phyloP scores from a whole-genome alignment of 2,329 filamentous ascomycete genomes.

The Beauveria brongniartii region DNA sequence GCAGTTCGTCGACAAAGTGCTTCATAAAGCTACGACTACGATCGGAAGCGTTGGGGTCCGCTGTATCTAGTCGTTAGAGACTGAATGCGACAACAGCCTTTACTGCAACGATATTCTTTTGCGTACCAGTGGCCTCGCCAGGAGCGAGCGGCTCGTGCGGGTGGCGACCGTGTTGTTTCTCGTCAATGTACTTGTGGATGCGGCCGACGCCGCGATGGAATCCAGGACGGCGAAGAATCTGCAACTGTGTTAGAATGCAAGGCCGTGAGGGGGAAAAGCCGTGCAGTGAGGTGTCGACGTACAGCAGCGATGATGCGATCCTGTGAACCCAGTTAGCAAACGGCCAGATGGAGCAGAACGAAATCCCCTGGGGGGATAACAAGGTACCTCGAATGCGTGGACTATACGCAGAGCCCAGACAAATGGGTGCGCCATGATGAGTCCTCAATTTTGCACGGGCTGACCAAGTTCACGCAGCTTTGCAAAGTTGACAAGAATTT shows the following conservation, averaged over 20 bases:
- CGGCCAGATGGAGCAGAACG: neutral
- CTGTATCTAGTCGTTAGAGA: constrained; percentile 12
- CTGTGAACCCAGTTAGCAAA: constrained; percentile 14
- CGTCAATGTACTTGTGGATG: constrained; percentile 43
- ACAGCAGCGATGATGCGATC: constrained; percentile 27
- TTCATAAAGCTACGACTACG: constrained; percentile 29
- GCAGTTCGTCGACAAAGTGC: constrained; percentile 43
- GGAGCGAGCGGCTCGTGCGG: constrained; percentile 42
- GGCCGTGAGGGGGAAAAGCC: neutral
- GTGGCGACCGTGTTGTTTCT: constrained; percentile 39
- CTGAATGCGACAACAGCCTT: neutral
- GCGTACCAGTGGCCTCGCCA: constrained; percentile 43
- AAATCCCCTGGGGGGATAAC: too few species aligned
- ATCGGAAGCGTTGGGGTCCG: constrained; percentile 24
- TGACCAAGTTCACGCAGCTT: neutral
- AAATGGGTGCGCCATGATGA: constrained; percentile 24
- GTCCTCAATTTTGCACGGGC: neutral
- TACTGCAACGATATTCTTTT: neutral
- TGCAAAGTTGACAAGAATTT: neutral
- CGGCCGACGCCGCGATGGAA: constrained; percentile 45
- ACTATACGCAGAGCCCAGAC: constrained; percentile 26
- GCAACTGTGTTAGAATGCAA: constrained; percentile 2
- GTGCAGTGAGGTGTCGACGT: constrained; percentile 7
- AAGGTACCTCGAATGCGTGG: constrained; percentile 26
- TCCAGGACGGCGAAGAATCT: constrained; percentile 42